Evolutionary conservation across 2,329 filamentous ascomycete genomes (phyloP), one percentile per base, ranked within the genome.

Genomic region (Fusarium robinianum): DNA sequence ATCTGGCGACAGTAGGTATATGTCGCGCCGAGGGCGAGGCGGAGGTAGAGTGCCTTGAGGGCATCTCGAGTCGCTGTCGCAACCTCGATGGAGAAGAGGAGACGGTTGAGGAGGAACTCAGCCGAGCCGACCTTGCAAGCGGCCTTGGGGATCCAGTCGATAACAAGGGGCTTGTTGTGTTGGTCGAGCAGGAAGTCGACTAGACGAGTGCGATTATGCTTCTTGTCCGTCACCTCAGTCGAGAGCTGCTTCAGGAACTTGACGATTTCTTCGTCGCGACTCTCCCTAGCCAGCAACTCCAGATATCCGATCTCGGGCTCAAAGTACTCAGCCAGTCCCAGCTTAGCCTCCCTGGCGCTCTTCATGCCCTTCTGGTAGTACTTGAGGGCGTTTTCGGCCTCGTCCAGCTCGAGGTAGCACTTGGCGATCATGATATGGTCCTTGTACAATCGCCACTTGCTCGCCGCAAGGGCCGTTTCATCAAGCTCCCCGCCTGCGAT

Each of bases 121-220:
- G 61, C 61, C 43, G 65, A 58, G 3, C 60, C 58, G 0, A 61
- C 61, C 24, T 68, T 70, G 34, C 66, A 64, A 0, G 67, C 69
- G 1, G 71, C 69, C n/a, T 66, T 67, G 9, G 70, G 70, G 5
- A 72, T 64, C 68, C 68, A 72, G 38, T 73, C 69, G 18, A 68
- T 55, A 2, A 70, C 62, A 4, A 65, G 51, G 7, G 49, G 59
- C 15, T 60, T 66, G 40, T 62, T 68, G 35, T 62, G 60, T 15
- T 69, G 64, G 11, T 64, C 61, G 0, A 73, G 50, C 6, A 73
- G 40, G 22, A 73, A 64, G 24, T 68, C 62, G 0, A 67, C 63
- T 5, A 73, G 51, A 5, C 64, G 62, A 8, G 51, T 65, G 5
- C 60, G 40, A 1, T 57, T 63, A 14, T 57, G 55, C 5, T 54